phyloP scores from a whole-genome alignment of 2,329 filamentous ascomycete genomes.

The Colletotrichum gloeosporioides region DNA sequence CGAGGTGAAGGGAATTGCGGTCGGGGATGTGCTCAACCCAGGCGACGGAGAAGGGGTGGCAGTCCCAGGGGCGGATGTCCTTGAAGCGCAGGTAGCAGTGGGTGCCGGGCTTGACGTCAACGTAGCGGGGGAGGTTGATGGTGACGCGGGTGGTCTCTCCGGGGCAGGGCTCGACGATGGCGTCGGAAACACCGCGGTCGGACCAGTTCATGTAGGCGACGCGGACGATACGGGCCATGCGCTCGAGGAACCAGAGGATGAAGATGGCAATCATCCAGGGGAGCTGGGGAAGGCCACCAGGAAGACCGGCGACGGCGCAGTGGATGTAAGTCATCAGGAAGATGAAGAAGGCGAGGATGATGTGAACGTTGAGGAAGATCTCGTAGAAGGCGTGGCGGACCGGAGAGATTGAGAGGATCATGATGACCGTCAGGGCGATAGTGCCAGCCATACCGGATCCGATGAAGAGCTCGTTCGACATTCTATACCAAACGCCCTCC shows the following conservation, averaged over 20 bases:
- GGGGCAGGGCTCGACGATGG: slow-evolving; percentile 70
- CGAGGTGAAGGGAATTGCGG: slow-evolving; percentile 34
- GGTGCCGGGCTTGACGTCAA: slow-evolving; percentile 71
- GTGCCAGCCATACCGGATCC: slow-evolving; percentile 67
- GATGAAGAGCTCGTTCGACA: slow-evolving; percentile 68
- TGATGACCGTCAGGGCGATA: slow-evolving; percentile 67
- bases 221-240: slow-evolving; percentile 66
- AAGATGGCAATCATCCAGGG: slow-evolving; percentile 78
- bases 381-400: slow-evolving; percentile 96
- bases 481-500: slow-evolving; percentile 57
- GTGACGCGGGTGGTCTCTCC: slow-evolving; percentile 75
- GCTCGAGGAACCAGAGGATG: slow-evolving; percentile 78
- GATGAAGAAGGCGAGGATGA: slow-evolving; percentile 71
- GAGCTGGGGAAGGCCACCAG: slow-evolving; percentile 72
- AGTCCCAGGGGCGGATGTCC: slow-evolving; percentile 71
- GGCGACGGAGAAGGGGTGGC: slow-evolving; percentile 79
- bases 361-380: slow-evolving; percentile 89
- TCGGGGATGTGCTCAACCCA: slow-evolving; percentile 68
- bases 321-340: slow-evolving; percentile 82
- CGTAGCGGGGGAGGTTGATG: slow-evolving; percentile 69
- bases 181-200: slow-evolving; percentile 63
- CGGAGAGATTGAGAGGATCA: slow-evolving; percentile 76
- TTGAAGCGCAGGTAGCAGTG: slow-evolving; percentile 78
- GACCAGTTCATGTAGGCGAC: slow-evolving; percentile 73
- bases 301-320: slow-evolving; percentile 68